Conservation (phyloP, 1,284 basidiomycete species). For the Fistulinella cinereoalba region DNA sequence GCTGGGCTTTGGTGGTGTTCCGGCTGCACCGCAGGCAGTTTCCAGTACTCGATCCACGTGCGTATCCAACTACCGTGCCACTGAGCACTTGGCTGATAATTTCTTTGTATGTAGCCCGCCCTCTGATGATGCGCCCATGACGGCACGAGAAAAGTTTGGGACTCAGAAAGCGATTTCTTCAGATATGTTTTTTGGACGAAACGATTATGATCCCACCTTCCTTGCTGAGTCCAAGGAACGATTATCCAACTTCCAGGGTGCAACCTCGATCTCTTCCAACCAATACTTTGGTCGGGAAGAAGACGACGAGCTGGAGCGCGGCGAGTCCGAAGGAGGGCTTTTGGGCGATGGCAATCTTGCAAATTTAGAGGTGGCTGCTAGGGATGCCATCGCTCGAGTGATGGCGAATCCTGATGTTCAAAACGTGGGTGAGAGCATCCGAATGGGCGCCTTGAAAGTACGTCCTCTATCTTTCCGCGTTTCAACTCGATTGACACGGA, state of each 20-base stretch:
- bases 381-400: constrained; percentile 76
- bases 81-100: constrained; percentile 1
- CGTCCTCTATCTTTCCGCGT: constrained; percentile 24
- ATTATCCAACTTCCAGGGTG: constrained; percentile 85
- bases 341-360: constrained; percentile 72
- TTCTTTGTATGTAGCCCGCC: constrained; percentile 20
- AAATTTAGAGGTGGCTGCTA: constrained; percentile 73
- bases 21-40: constrained; percentile 48
- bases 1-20: constrained; percentile 84
- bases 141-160: constrained; percentile 90
- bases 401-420: constrained; percentile 91
- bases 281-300: constrained; percentile 95
- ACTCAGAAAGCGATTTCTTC: constrained; percentile 93
- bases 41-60: constrained; percentile 49
- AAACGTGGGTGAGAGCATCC: constrained; percentile 80
- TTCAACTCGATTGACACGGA: constrained; percentile 9
- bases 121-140: constrained; percentile 67
- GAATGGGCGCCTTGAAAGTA: constrained; percentile 85
- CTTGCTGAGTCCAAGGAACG: constrained; percentile 79
- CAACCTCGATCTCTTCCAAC: constrained; percentile 92
- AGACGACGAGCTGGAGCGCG: constrained; percentile 54
- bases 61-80: constrained; percentile 17
- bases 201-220: constrained; percentile 78
- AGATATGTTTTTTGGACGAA: constrained; percentile 96
- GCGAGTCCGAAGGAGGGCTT: constrained; percentile 48